These are phyloP conservation scores for Beauveria australis DNA, from an alignment of 2,329 filamentous ascomycete genomes.

Conservation along the genomic window DNA sequence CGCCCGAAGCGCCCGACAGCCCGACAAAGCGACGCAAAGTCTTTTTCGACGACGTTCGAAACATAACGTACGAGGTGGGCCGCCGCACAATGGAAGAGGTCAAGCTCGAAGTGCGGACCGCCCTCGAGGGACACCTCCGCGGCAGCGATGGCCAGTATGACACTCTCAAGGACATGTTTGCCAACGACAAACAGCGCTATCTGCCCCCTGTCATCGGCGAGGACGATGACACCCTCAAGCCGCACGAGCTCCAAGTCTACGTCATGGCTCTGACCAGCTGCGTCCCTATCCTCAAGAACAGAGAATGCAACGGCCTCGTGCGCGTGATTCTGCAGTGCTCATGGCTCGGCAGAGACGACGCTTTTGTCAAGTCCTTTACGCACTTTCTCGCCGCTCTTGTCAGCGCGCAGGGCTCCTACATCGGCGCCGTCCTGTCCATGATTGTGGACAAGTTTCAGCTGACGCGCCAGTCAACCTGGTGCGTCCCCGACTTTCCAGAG, in stretches of 20 bases:
- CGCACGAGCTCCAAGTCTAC: constrained; percentile 51
- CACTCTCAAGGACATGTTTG: constrained; percentile 51
- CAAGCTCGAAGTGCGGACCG: constrained; percentile 45
- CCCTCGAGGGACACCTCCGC: constrained; percentile 47
- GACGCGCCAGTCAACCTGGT: constrained; percentile 37
- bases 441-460: constrained; percentile 69
- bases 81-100: constrained; percentile 45
- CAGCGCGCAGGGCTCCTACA: constrained; percentile 74
- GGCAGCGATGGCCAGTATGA: constrained; percentile 55
- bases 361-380: constrained; percentile 59
- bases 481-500: constrained; percentile 43
- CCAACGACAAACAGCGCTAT: constrained; percentile 37
- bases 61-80: constrained; percentile 47
- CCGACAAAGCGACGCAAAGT: constrained; percentile 49
- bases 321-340: constrained; percentile 50
- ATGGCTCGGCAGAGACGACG: constrained; percentile 57
- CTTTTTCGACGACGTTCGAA: constrained; percentile 50
- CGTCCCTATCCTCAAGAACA: constrained; percentile 50
- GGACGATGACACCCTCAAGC: constrained; percentile 41
- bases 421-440: constrained; percentile 67
- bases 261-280: constrained; percentile 55
- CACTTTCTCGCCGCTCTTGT: constrained; percentile 64
- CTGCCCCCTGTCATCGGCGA: constrained; percentile 31
- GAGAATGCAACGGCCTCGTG: constrained; percentile 51
- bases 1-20: constrained; percentile 30